These are phyloP conservation scores for Erigeron canadensis DNA, from an alignment of 129 eudicot species.

Conservation along the genomic window DNA sequence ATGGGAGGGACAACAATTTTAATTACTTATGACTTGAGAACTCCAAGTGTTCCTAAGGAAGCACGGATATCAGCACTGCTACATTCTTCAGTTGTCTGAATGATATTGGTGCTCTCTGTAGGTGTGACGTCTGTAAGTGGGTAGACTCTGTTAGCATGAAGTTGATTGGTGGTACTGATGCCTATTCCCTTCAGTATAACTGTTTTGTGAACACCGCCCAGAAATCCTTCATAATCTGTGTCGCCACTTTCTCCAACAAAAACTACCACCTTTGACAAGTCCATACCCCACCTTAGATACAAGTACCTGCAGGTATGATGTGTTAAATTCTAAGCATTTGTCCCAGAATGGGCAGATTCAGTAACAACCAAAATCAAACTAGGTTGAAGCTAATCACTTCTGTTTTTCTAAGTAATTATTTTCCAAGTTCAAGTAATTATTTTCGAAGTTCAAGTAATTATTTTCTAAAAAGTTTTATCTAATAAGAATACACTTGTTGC, in stretches of 20 bases:
- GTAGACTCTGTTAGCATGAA: constrained; percentile 76
- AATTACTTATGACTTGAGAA: constrained; percentile 38
- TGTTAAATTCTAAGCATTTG: neutral
- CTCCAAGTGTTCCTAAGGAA: constrained; percentile 44
- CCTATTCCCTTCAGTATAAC: constrained; percentile 81
- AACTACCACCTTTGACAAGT: constrained; percentile 77
- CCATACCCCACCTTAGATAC: constrained; percentile 96
- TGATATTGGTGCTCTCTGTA: constrained; percentile 61
- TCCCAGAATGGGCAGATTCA: neutral
- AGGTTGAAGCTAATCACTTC: neutral
- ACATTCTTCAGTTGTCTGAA: constrained; percentile 50
- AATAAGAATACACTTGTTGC: neutral
- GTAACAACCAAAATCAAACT: neutral
- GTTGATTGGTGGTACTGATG: constrained; percentile 47
- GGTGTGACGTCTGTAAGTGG: constrained; percentile 81
- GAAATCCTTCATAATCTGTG: constrained; percentile 90
- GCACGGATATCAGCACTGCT: constrained; percentile 54
- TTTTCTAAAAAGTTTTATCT: neutral
- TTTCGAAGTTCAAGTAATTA: neutral
- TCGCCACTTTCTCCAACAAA: constrained; percentile 98
- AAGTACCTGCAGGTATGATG: constrained; percentile 58
- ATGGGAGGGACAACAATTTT: neutral
- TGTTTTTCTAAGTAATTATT: neutral
- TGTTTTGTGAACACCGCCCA: constrained; percentile 88
- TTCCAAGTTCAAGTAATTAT: no score